Evolutionary conservation across 768 basidiomycete species (phyloP).

Genomic region (Hemileccinum impolitum): DNA sequence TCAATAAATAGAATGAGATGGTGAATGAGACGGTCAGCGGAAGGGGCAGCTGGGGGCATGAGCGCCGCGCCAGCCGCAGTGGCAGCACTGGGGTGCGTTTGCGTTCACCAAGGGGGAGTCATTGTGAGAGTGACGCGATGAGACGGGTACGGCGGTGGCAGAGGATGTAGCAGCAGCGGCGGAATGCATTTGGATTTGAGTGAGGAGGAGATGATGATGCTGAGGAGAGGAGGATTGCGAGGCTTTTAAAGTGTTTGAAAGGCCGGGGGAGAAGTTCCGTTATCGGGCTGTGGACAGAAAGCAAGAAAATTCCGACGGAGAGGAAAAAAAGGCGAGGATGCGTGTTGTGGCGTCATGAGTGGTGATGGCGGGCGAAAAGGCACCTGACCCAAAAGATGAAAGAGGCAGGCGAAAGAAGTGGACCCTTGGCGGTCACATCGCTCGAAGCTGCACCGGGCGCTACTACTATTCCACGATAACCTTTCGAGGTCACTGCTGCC

Average conservation of each 20-base stretch:
- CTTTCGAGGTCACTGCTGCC: conserved; percentile 31
- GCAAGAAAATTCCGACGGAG: conserved; percentile 32
- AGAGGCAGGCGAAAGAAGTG: conserved; percentile 9
- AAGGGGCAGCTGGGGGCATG: conserved; percentile 63
- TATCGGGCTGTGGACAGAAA: conserved; percentile 34
- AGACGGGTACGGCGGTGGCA: conserved; percentile 18
- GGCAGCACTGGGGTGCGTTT: conserved; percentile 74
- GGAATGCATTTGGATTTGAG: conserved; percentile 15
- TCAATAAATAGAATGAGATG: conserved; percentile 29
- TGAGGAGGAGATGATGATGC: not conserved
- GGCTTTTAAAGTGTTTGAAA: conserved; percentile 29
- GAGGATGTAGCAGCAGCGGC: conserved; percentile 1
- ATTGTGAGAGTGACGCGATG: conserved; percentile 19
- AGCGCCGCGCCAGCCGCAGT: conserved; percentile 67
- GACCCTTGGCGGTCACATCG: conserved; percentile 32
- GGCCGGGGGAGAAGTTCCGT: conserved; percentile 33
- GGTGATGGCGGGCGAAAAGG: conserved; percentile 34
- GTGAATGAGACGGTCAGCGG: conserved; percentile 38
- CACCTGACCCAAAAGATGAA: conserved; percentile 28
- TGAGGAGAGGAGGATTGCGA: not conserved
- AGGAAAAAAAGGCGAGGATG: conserved; percentile 16
- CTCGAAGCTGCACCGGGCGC: conserved; percentile 29
- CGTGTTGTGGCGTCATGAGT: conserved; percentile 35
- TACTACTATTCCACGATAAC: conserved; percentile 30
- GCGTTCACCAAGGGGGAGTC: conserved; percentile 40